phyloP scores from a whole-genome alignment of 805 yeast genomes.

The Wickerhamiella azymoides region DNA sequence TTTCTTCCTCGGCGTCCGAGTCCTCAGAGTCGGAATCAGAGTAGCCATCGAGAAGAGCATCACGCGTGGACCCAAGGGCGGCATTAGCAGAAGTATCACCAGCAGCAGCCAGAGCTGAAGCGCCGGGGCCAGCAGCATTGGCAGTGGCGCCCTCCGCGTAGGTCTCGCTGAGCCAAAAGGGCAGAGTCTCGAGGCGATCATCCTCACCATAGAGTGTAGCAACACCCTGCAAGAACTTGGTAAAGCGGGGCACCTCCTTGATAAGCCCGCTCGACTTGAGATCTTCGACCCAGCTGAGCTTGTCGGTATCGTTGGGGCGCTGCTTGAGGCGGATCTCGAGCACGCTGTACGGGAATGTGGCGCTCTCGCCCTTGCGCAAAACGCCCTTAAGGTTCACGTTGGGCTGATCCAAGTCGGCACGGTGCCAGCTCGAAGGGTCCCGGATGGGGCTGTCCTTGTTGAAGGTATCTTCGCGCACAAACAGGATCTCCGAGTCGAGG shows the following conservation, averaged over 20 bases:
- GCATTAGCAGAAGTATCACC: no score
- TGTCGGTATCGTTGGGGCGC: constrained; percentile 24
- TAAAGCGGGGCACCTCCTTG: constrained; percentile 86
- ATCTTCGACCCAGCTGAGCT: constrained; percentile 63
- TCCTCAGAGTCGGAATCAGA: constrained; percentile 21
- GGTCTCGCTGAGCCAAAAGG: constrained; percentile 89
- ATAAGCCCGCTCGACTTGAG: constrained; percentile 71
- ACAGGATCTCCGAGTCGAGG: constrained; percentile 76
- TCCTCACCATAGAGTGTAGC: constrained; percentile 79
- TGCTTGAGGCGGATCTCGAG: constrained; percentile 70
- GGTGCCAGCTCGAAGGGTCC: constrained; percentile 81
- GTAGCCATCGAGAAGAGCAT: constrained; percentile 25
- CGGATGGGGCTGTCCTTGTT: constrained; percentile 78
- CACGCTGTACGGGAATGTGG: constrained; percentile 60
- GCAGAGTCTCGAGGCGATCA: constrained; percentile 77
- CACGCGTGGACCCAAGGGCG: no score
- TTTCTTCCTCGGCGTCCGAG: constrained; percentile 9
- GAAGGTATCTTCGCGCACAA: constrained; percentile 81
- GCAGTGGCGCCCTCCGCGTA: constrained; percentile 60
- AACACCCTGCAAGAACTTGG: constrained; percentile 86
- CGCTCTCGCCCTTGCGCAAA: constrained; percentile 72
- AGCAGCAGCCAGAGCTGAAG: neutral
- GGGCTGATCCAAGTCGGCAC: constrained; percentile 72
- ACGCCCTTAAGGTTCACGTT: constrained; percentile 54
- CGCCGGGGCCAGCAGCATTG: constrained; percentile 48